Percentiles rank a stretch among this genome's conserved stretches.
phyloP scores from a whole-genome alignment of 768 basidiomycete species.

The Rhizopogon rudus region DNA sequence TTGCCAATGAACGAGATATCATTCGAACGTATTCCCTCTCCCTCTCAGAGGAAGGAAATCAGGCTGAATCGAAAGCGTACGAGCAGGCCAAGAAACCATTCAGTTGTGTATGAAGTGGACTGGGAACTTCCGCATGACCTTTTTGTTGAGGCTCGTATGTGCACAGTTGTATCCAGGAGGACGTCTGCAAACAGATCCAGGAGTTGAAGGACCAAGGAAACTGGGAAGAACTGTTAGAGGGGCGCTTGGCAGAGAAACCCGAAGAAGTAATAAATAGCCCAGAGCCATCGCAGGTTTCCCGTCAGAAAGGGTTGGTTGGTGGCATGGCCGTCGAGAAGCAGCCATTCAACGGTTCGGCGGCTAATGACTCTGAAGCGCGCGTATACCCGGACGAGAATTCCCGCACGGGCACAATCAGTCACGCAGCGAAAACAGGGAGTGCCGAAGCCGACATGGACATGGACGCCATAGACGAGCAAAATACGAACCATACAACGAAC shows the following conservation, averaged over 20 bases:
- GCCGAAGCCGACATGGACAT: not conserved
- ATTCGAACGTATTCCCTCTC: conserved; percentile 27
- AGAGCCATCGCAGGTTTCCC: no score
- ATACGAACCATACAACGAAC: not conserved
- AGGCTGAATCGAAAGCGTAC: not conserved
- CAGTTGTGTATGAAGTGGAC: conserved; percentile 44
- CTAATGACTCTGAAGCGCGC: no score
- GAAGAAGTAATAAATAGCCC: not conserved
- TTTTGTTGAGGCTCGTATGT: conserved; percentile 31
- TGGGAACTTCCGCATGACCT: conserved; percentile 46
- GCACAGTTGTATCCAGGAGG: conserved; percentile 33
- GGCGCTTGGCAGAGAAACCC: not conserved
- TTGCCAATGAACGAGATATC: conserved; percentile 16
- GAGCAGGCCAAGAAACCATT: conserved; percentile 41
- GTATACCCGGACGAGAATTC: no score
- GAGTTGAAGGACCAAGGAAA: conserved; percentile 17
- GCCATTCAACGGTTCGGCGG: no score
- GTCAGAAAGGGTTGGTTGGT: no score
- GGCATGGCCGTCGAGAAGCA: no score
- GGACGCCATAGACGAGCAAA: not conserved
- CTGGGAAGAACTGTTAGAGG: conserved; percentile 11
- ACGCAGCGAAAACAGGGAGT: not conserved
- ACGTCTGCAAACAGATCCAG: conserved; percentile 17
- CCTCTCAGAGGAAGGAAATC: not conserved
- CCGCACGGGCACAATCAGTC: not conserved